Percentiles rank a stretch among this genome's conserved stretches.
Evolutionary conservation across 495 filamentous ascomycete species (phyloP).

Genomic region (Aspergillus cavernicola): DNA sequence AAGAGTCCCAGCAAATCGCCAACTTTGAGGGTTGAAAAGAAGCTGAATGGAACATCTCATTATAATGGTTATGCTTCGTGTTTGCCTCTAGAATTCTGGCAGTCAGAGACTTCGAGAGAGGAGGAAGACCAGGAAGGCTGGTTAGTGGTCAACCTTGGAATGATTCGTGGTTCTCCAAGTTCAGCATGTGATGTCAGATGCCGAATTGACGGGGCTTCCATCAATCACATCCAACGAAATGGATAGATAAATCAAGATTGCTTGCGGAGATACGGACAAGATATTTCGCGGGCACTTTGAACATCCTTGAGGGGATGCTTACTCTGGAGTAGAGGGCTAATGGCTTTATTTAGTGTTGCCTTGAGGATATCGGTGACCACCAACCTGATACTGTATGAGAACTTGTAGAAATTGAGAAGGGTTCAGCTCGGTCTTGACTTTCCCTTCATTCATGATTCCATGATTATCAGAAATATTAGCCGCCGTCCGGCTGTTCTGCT

Average conservation of each 20-base stretch:
- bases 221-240: neutral
- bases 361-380: neutral
- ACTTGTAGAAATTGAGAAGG: neutral
- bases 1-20: neutral
- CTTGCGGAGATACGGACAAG: too few species aligned
- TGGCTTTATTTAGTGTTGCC: neutral
- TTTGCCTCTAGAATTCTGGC: too few species aligned
- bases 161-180: neutral
- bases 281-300: too few species aligned
- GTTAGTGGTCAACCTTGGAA: neutral
- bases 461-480: neutral
- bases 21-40: too few species aligned
- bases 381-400: neutral
- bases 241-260: neutral
- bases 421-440: neutral
- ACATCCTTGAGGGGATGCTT: too few species aligned
- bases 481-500: constrained; percentile 1
- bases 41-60: too few species aligned
- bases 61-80: too few species aligned
- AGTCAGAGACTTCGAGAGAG: neutral
- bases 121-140: neutral
- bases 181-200: constrained; percentile 10
- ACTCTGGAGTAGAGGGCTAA: too few species aligned
- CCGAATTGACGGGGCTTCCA: neutral
- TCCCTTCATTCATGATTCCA: neutral